Percentiles rank a stretch among this genome's conserved stretches.
Evolutionary conservation across 1,284 basidiomycete species (phyloP).

Genomic region (Hemileia vastatrix): DNA sequence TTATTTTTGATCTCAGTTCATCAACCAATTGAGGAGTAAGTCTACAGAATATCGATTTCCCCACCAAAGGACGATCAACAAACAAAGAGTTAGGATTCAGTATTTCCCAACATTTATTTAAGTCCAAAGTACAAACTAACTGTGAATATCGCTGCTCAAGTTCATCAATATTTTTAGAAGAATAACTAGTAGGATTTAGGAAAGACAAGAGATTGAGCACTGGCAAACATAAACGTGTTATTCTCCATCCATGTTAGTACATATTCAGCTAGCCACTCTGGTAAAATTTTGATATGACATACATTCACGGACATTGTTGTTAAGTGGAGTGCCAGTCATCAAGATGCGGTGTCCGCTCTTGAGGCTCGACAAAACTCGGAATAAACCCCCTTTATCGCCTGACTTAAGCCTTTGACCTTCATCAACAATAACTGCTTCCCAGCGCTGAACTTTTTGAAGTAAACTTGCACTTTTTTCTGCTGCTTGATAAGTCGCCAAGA

Average conservation of each 20-base stretch:
- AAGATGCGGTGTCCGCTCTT: slow-evolving; percentile 74
- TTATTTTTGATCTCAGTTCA: slow-evolving; percentile 17
- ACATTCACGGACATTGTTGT: slow-evolving; percentile 95
- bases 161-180: slow-evolving; percentile 12
- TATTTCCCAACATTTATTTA: too few species aligned
- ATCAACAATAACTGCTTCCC: slow-evolving; percentile 85
- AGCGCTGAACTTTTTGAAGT: slow-evolving; percentile 67
- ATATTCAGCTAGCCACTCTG: too few species aligned
- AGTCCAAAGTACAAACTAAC: slow-evolving; percentile 28
- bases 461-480: slow-evolving; percentile 53
- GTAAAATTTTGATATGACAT: too few species aligned
- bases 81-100: slow-evolving; percentile 26
- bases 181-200: slow-evolving; percentile 13
- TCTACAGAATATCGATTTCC: too few species aligned
- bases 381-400: slow-evolving; percentile 62
- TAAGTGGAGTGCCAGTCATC: slow-evolving; percentile 94
- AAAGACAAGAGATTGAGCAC: slow-evolving; percentile 23
- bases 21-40: slow-evolving; percentile 35
- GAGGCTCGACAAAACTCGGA: slow-evolving; percentile 69
- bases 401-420: slow-evolving; percentile 85
- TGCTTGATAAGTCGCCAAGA: slow-evolving; percentile 75
- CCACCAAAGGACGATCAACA: slow-evolving; percentile 29
- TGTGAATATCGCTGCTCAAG: slow-evolving; percentile 16
- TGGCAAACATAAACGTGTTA: too few species aligned
- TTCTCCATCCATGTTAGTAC: too few species aligned